Evolutionary conservation across 108 stramenopile species (phyloP), one percentile per base, ranked within the genome.

Genomic region (Nitzschia putrida): DNA sequence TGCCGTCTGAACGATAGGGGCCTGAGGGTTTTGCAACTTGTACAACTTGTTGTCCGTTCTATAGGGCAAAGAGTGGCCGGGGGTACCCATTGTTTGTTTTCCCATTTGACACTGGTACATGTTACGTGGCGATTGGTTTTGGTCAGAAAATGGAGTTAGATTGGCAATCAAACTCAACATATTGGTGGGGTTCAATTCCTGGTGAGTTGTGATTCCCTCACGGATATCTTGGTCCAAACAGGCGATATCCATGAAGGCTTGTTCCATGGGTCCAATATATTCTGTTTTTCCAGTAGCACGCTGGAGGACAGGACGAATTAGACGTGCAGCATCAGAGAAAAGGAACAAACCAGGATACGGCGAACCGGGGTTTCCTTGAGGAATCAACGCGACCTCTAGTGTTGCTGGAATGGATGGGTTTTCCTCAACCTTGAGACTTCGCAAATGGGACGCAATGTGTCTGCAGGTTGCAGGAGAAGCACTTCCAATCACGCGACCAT

Each of bases 71-170:
- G 95, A 94, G 71, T 97, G 97, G 21, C 87, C 86, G 10, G 99
- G 97, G 12, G 98, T 98, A 22, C 99, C 99, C 98, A 99, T 98
- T 8, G 99, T 99, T 71, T 99, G 99, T 78, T 99, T 99, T 16
- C 96, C 99, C 99, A 99, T 99, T 82, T 99, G 99, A 75, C 99
- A 99, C 83, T 98, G 99, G 77, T 98, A 93, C 94, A 95, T 95
- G 74, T 99, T 99, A 63, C 98, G 76, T 6, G 99, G 99, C 10
- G 89, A 91, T 80, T 99, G 99, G 72, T 99, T 99, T 68, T 97
- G 97, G 79, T 99, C 99, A 10, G 90, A 92, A 74, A 96, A 98
- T 0, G 98, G 98, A 29, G 98, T 98, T 73, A 97, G 72, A 58
- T 94, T 95, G 13, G 99, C 97, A 56, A 98, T 92, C 23, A 98